These are phyloP conservation scores for Zostera marina DNA, from an alignment of 116 monocot genomes.

Conservation along the genomic window DNA sequence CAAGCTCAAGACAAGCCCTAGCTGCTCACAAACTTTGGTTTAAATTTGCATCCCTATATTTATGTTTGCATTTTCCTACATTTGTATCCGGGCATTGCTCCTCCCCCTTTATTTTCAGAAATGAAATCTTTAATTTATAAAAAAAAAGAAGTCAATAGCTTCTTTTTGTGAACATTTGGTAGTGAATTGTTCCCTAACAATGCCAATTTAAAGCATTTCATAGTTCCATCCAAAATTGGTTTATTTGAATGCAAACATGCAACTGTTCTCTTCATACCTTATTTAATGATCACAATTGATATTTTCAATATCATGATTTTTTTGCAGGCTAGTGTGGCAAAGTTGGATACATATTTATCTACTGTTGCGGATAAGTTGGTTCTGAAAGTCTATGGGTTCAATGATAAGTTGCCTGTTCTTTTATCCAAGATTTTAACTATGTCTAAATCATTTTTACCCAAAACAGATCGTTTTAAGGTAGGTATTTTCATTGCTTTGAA, in stretches of 20 bases:
- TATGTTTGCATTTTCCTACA: too few relatives aligned
- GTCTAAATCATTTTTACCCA: slow-evolving; percentile 46
- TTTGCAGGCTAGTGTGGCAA: slow-evolving; percentile 86
- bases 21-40: too few relatives aligned
- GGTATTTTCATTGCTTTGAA: neutral
- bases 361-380: slow-evolving; percentile 66
- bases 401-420: slow-evolving; percentile 66
- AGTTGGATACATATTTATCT: slow-evolving; percentile 61
- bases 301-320: neutral
- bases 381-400: slow-evolving; percentile 77
- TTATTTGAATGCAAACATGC: neutral
- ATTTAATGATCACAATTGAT: neutral
- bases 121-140: too few relatives aligned
- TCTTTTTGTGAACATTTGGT: too few relatives aligned
- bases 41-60: too few relatives aligned
- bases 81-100: too few relatives aligned
- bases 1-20: too few relatives aligned
- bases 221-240: too few relatives aligned
- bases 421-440: slow-evolving; percentile 50
- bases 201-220: too few relatives aligned
- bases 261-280: neutral
- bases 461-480: slow-evolving; percentile 79
- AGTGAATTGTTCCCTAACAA: too few relatives aligned
- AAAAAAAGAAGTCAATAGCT: too few relatives aligned
- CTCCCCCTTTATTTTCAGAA: too few relatives aligned